Base-by-base conservation (phyloP, 2,329 filamentous ascomycete genomes). In the Beauveria sp. region DNA sequence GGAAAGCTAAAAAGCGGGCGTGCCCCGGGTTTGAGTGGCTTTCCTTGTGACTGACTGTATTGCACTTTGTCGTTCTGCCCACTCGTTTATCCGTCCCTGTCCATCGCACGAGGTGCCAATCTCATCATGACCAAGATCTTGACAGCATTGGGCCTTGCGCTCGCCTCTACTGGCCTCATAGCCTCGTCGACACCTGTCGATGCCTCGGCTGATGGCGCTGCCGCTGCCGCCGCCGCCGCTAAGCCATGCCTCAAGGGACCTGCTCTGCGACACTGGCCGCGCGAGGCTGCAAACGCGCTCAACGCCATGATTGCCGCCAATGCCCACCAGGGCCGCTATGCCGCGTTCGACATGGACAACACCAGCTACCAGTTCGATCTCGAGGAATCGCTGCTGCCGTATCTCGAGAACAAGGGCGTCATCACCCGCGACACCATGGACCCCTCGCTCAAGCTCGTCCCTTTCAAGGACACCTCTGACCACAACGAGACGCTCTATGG, bases 271-370 rank as follows among this genome's bases (percentile, higher is more conserved):
- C 75, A 76, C 64, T 77, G 75, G 75, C 75, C 75, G 6, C 55
- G 64, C 5, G 64, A 66, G 7, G 75, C 74, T 0, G 75, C 75
- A 5, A 66, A 66, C 26, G 67, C 70, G 3, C 68, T 77, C 53
- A 68, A 73, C 60, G 65, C 64, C 40, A 75, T 77, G 75, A 76
- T 77, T 59, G 65, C 67, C 1, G 66, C 66, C 57, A 76, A 77
- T 59, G 73, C 73, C 24, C 67, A 76, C 68, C 64, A 68, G 51
- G 72, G 72, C 26, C 69, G 70, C 56, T 77, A 74, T 50, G 75
- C 75, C 14, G 70, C 74, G 26, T 77, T 77, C 51, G 75, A 78
- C 67, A 77, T 78, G 76, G 76, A 78, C 69, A 78, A 78, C 67
- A 78, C 76, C 3, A 73, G 71, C 63, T 78, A 73, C 43, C 71